Evolutionary conservation across 192 early-diverging fungal species (phyloP).

Genomic region (Backusella luteola): DNA sequence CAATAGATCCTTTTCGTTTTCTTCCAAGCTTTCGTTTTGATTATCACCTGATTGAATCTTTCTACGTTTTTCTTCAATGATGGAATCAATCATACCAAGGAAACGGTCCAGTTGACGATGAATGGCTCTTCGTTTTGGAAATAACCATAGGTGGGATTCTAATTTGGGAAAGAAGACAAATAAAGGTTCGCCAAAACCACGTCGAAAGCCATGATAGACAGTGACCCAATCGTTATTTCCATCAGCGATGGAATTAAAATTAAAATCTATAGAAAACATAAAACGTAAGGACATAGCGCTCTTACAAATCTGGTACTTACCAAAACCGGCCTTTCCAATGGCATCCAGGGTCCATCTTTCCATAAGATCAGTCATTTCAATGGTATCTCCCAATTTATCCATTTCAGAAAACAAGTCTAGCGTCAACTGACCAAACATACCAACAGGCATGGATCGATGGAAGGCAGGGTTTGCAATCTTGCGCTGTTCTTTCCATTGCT

Average conservation of each 20-base stretch:
- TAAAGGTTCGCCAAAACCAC: slow-evolving; percentile 44
- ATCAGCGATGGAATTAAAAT: neutral
- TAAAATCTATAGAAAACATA: neutral
- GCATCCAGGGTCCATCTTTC: slow-evolving; percentile 1
- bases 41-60: neutral
- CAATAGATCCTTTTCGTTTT: slow-evolving; percentile 29
- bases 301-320: neutral
- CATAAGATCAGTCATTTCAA: neutral
- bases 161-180: slow-evolving; percentile 55
- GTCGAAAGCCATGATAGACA: slow-evolving; percentile 46
- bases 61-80: slow-evolving; percentile 19
- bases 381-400: neutral
- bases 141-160: slow-evolving; percentile 21
- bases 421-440: slow-evolving; percentile 8
- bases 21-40: neutral
- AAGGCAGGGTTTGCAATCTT: slow-evolving; percentile 24
- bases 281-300: too few relatives aligned
- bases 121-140: neutral
- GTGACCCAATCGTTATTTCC: slow-evolving; percentile 37
- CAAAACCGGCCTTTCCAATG: slow-evolving; percentile 1
- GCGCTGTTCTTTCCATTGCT: slow-evolving; percentile 17
- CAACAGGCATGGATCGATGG: slow-evolving; percentile 17
- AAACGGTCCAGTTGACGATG: slow-evolving; percentile 16
- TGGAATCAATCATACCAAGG: neutral
- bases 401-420: neutral